These are phyloP conservation scores for Pythium brassicae DNA, from an alignment of 352 stramenopile species.

Conservation along the genomic window DNA sequence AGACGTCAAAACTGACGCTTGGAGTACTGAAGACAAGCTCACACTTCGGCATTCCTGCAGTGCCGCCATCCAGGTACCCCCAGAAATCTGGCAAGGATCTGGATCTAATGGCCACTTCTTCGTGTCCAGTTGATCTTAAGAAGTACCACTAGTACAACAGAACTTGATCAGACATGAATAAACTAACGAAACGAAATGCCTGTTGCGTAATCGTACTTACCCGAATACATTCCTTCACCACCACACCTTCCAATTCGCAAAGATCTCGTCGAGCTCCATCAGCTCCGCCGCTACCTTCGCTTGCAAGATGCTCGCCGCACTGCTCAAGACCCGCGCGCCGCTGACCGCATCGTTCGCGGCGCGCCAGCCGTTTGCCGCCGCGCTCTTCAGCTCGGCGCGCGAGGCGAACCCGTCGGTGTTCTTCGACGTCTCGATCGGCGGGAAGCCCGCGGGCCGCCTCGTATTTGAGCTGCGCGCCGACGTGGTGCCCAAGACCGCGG, in stretches of 20 bases:
- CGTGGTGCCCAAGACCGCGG: constrained; percentile 96
- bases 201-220: too few species aligned
- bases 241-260: not conserved
- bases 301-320: constrained; percentile 13
- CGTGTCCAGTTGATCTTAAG: too few species aligned
- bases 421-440: constrained; percentile 97
- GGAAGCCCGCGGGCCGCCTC: constrained; percentile 76
- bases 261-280: not conserved
- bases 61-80: too few species aligned
- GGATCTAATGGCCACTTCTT: too few species aligned
- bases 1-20: too few species aligned
- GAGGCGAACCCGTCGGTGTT: constrained; percentile 90
- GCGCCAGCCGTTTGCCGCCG: constrained; percentile 15
- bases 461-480: constrained; percentile 92
- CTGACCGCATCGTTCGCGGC: constrained; percentile 4
- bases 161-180: too few species aligned
- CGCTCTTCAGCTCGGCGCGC: constrained; percentile 58
- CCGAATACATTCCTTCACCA: not conserved
- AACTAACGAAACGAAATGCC: too few species aligned
- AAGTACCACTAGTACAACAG: too few species aligned
- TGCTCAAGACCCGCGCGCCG: constrained; percentile 29
- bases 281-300: not conserved
- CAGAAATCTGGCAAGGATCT: too few species aligned
- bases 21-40: too few species aligned
- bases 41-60: too few species aligned